Percentiles rank a stretch among this genome's conserved stretches.
Conservation (phyloP, 192 early-diverging fungal species). For the Coemansia sp. region DNA sequence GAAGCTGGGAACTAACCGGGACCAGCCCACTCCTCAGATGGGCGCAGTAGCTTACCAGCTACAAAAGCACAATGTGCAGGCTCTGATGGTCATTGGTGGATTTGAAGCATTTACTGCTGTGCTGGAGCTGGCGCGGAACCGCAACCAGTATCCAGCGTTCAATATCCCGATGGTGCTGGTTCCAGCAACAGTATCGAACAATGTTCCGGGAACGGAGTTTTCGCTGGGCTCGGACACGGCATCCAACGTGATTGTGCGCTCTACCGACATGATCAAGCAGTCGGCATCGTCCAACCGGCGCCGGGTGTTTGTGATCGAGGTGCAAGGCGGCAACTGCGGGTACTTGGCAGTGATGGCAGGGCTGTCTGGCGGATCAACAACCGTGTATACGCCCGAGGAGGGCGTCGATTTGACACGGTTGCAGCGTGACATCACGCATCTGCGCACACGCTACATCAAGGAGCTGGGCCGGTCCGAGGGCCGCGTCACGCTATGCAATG, state of each 20-base stretch:
- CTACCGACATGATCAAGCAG: slow-evolving; percentile 90
- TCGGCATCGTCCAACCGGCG: slow-evolving; percentile 86
- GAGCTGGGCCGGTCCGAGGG: slow-evolving; percentile 80
- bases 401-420: slow-evolving; percentile 75
- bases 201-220: slow-evolving; percentile 95
- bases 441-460: slow-evolving; percentile 71
- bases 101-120: slow-evolving; percentile 91
- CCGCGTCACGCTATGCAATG: slow-evolving; percentile 80
- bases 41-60: slow-evolving; percentile 91
- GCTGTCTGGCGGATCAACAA: slow-evolving; percentile 80
- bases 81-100: slow-evolving; percentile 92
- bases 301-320: slow-evolving; percentile 95
- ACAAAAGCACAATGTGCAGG: slow-evolving; percentile 87
- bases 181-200: slow-evolving; percentile 96
- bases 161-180: slow-evolving; percentile 90
- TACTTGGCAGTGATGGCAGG: slow-evolving; percentile 87
- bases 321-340: slow-evolving; percentile 93
- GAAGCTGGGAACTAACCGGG: slow-evolving; percentile 90
- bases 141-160: slow-evolving; percentile 85
- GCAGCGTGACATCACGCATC: slow-evolving; percentile 81
- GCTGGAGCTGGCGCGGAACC: slow-evolving; percentile 65
- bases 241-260: slow-evolving; percentile 87
- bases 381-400: slow-evolving; percentile 92
- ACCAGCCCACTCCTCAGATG: slow-evolving; percentile 78
- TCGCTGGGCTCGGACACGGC: slow-evolving; percentile 94